Base-by-base conservation (phyloP, 208 protist genomes). In the Herpetomonas samuelpessoai region DNA sequence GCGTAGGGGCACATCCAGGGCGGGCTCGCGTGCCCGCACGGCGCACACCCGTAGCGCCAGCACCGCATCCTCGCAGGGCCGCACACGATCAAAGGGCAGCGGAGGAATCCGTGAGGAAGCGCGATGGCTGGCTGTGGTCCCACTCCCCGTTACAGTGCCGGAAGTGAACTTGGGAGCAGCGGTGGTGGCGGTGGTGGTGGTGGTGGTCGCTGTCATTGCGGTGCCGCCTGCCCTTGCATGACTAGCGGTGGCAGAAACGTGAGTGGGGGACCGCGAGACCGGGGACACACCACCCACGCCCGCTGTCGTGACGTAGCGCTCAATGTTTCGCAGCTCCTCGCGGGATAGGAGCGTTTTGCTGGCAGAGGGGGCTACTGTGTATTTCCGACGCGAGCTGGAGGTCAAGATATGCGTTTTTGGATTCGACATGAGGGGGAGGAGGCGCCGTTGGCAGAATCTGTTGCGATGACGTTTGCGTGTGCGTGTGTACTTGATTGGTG, bases 1-100 rank as follows among this genome's bases (percentile, higher is more conserved):
- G 26, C 90, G 83, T 44, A 96, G 66, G 31, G 90, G 87, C 12
- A 89, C 75, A 62, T 93, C 85, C 2, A 96, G 60, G 10, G 87
- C 79, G 55, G 72, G 84, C 62, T 92, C 83, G 18, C 55, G 52
- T 14, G 76, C 63, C 30, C 72, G 71, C 4, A 92, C 65, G 0
- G 80, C 60, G 30, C 64, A 65, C 21, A 91, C 74, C 2, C 55
- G 41, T 28, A 91, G 53, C 35, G 68, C 61, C 30, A 92, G 62
- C 38, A 82, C 64, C 2, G 62, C 70, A 57, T 95, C 88, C 19
- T 77, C 74, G 41, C 62, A 71, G 24, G 60, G 58, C 39, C 38
- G 59, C 25, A 76, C 57, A 10, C 72, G 67, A 44, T 79, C 65
- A 60, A 94, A 92, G 25, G 83, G 88, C 14, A 90, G 71, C 0